A percentile compares a stretch with the other conserved stretches of the same genome.
phyloP scores from a whole-genome alignment of 805 yeast genomes.

The Starmerella bombicola region DNA sequence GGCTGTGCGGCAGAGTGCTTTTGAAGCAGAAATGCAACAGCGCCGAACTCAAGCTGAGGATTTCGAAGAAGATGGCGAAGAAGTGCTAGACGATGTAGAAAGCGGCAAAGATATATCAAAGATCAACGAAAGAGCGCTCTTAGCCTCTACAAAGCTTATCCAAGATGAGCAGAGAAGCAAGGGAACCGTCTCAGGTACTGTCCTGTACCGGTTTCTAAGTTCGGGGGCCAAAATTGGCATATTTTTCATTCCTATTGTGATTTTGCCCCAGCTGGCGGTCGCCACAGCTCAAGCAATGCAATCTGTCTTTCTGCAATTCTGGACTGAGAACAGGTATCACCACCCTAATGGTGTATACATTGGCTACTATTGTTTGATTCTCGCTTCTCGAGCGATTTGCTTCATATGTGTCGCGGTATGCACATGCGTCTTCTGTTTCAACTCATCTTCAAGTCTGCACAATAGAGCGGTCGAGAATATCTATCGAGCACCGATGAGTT shows the following conservation, averaged over 20 bases:
- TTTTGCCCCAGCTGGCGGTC: conserved; percentile 29
- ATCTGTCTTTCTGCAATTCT: conserved; percentile 48
- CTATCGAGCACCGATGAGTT: conserved; percentile 69
- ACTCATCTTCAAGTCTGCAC: conserved; percentile 49
- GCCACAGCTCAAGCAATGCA: conserved; percentile 37
- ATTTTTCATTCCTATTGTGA: conserved; percentile 19
- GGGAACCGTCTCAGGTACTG: conserved; percentile 27
- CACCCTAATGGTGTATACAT: conserved; percentile 47
- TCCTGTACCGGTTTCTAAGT: conserved; percentile 46
- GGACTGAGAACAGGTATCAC: conserved; percentile 51
- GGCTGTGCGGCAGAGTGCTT: conserved; percentile 16
- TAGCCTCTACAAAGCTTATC: conserved; percentile 23
- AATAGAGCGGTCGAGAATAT: conserved; percentile 46
- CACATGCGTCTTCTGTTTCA: conserved; percentile 35
- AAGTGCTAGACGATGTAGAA: neutral
- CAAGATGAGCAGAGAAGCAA: conserved; percentile 26
- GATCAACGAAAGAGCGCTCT: neutral
- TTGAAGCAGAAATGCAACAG: conserved; percentile 15
- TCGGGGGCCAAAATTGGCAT: conserved; percentile 28
- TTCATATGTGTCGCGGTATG: conserved; percentile 22
- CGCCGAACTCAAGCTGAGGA: conserved; percentile 7
- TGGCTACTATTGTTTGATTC: conserved; percentile 44
- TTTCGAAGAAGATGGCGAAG: conserved; percentile 1
- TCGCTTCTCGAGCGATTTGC: conserved; percentile 44
- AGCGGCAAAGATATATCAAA: neutral